Conservation (phyloP, 176 grass and related monocot species). For the sorghum (Sorghum bicolor) region DNA sequence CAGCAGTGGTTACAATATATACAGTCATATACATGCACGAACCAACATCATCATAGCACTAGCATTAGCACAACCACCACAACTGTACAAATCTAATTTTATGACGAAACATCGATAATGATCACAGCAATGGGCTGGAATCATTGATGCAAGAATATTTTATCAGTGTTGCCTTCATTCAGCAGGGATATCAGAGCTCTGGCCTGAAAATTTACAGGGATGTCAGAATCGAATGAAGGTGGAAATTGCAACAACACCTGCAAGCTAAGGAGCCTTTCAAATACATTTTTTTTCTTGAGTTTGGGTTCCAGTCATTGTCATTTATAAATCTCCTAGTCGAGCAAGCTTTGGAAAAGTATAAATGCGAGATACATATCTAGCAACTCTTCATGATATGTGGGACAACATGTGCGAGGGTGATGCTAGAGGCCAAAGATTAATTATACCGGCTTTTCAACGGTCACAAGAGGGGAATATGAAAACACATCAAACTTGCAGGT, state of each 20-base stretch:
- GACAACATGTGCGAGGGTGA: not conserved
- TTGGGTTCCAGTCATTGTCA: not conserved
- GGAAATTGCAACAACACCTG: not conserved
- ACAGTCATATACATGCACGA: conserved; percentile 45
- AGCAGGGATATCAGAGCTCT: conserved; percentile 33
- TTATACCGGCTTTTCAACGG: not conserved
- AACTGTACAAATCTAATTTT: conserved; percentile 65
- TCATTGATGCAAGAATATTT: conserved; percentile 41
- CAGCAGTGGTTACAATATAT: conserved; percentile 32
- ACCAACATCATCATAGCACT: conserved; percentile 23
- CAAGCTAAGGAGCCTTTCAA: not conserved
- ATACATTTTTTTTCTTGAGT: not conserved
- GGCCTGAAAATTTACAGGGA: conserved; percentile 39
- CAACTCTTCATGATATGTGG: not conserved
- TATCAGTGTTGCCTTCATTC: conserved; percentile 27
- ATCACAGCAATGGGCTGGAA: conserved; percentile 53
- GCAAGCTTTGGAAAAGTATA: not conserved
- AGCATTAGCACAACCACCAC: conserved; percentile 36
- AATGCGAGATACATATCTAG: not conserved
- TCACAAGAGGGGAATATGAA: not conserved
- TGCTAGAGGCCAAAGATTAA: not conserved
- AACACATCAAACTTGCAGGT: not conserved
- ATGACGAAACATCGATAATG: conserved; percentile 20
- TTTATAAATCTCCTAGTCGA: not conserved
- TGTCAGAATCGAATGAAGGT: not conserved